A percentile compares a stretch with the other conserved stretches of the same genome.
These are phyloP conservation scores for Scorias spongiosa DNA, from an alignment of 2,329 filamentous ascomycete species.

Conservation along the genomic window DNA sequence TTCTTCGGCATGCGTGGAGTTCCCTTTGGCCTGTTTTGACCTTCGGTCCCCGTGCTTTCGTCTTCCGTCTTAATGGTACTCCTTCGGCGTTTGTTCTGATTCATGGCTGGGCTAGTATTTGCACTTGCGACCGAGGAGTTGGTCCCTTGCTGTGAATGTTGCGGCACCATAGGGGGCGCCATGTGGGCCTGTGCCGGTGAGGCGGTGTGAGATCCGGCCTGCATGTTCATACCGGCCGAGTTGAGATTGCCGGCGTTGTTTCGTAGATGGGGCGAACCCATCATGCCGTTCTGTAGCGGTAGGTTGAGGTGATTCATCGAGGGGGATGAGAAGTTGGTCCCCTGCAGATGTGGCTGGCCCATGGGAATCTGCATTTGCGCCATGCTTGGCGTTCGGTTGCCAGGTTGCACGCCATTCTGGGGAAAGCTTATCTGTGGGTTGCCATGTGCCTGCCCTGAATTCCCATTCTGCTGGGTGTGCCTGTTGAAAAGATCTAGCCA, in stretches of 20 bases:
- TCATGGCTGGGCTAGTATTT: constrained; percentile 42
- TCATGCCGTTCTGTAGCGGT: constrained; percentile 37
- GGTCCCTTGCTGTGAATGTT: constrained; percentile 41
- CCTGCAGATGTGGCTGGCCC: constrained; percentile 8
- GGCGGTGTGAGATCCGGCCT: constrained; percentile 24
- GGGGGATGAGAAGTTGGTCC: constrained; percentile 38
- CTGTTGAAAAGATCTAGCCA: constrained; percentile 33
- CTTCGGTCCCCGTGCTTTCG: constrained; percentile 31
- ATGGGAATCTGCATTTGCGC: constrained; percentile 18
- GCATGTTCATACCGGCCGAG: constrained; percentile 11
- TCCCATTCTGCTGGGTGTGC: constrained; percentile 10
- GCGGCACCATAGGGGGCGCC: constrained; percentile 39
- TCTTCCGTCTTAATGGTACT: constrained; percentile 46
- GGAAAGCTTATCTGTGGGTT: constrained; percentile 32
- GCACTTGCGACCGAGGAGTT: constrained; percentile 41
- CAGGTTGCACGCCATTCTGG: constrained; percentile 22
- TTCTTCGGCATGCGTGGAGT: constrained; percentile 30
- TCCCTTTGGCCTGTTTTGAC: constrained; percentile 34
- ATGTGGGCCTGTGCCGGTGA: constrained; percentile 30
- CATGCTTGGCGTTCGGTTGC: constrained; percentile 19
- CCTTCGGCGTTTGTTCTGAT: constrained; percentile 43
- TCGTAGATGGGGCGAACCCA: constrained; percentile 33
- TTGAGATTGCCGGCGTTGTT: constrained; percentile 13
- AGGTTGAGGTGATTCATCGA: constrained; percentile 39
- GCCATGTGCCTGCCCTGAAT: constrained; percentile 18